Evolutionary conservation across 805 yeast genomes (phyloP).

Genomic region (Schizosaccharomyces octosporus): DNA sequence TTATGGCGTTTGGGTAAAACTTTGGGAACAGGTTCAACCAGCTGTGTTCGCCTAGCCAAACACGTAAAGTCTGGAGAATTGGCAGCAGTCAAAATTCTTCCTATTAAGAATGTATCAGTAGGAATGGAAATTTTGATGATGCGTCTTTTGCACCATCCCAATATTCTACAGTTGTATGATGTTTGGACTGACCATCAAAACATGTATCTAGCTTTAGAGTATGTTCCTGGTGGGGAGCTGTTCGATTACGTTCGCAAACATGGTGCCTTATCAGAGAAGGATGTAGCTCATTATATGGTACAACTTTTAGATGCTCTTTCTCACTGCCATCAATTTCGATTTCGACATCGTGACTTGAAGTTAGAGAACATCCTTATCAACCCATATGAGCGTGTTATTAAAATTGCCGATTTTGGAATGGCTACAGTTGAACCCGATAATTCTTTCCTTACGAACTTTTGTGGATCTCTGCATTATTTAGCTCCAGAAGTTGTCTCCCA

Average conservation of each 20-base stretch:
- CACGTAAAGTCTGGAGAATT: conserved; percentile 62
- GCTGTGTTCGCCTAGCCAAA: conserved; percentile 78
- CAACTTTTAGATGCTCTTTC: conserved; percentile 65
- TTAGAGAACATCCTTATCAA: conserved; percentile 60
- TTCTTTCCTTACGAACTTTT: conserved; percentile 68
- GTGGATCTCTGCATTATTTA: conserved; percentile 97
- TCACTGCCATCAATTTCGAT: conserved; percentile 65
- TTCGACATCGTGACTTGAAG: conserved; percentile 61
- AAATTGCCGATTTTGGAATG: conserved; percentile 97
- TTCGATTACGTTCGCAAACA: conserved; percentile 75
- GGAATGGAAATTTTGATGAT: conserved; percentile 92
- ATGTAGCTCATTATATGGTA: conserved; percentile 72
- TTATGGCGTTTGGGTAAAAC: conserved; percentile 95
- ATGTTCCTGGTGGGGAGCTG: conserved; percentile 91
- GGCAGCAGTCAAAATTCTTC: conserved; percentile 92
- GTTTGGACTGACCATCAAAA: conserved; percentile 96
- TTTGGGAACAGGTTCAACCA: conserved; percentile 88
- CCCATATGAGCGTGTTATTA: conserved; percentile 54
- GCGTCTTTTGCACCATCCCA: conserved; percentile 84
- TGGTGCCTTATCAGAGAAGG: conserved; percentile 69
- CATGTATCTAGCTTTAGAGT: conserved; percentile 71
- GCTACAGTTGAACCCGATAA: conserved; percentile 81
- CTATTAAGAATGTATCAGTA: conserved; percentile 34
- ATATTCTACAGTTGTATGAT: conserved; percentile 78
- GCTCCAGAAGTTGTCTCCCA: conserved; percentile 96